Percentiles rank a stretch among this genome's conserved stretches.
Evolutionary conservation across 495 filamentous ascomycete species (phyloP).

Genomic region (Hyaloscypha bicolor): DNA sequence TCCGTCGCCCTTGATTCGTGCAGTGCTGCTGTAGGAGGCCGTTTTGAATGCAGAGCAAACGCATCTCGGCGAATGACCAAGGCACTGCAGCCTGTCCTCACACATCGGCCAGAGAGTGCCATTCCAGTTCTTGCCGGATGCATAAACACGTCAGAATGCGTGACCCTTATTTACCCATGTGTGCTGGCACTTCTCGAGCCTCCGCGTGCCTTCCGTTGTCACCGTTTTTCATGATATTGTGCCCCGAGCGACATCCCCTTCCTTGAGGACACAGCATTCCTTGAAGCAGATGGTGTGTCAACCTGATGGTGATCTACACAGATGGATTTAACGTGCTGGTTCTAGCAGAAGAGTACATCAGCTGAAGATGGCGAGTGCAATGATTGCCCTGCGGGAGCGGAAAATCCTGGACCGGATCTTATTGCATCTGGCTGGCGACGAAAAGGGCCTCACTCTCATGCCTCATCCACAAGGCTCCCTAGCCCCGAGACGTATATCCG

Average conservation of each 20-base stretch:
- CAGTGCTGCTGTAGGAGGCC: neutral
- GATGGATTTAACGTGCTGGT: neutral
- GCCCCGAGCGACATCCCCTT: neutral
- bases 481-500: neutral
- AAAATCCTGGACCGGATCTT: slow-evolving; percentile 9
- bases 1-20: neutral
- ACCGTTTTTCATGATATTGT: neutral
- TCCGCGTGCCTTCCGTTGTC: neutral
- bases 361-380: neutral
- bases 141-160: slow-evolving; percentile 29
- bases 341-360: neutral
- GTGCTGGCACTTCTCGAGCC: slow-evolving; percentile 19
- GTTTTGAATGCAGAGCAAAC: neutral
- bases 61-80: neutral
- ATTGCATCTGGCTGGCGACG: neutral
- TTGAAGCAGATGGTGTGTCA: neutral
- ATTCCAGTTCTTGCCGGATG: slow-evolving; percentile 8
- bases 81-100: slow-evolving; percentile 1
- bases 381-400: slow-evolving; percentile 1
- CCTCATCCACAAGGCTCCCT: neutral
- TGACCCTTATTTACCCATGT: slow-evolving; percentile 9
- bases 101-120: neutral
- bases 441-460: neutral
- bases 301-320: neutral
- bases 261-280: neutral